Base-by-base conservation (phyloP, 352 stramenopile genomes). In the Pythium guiyangense region DNA sequence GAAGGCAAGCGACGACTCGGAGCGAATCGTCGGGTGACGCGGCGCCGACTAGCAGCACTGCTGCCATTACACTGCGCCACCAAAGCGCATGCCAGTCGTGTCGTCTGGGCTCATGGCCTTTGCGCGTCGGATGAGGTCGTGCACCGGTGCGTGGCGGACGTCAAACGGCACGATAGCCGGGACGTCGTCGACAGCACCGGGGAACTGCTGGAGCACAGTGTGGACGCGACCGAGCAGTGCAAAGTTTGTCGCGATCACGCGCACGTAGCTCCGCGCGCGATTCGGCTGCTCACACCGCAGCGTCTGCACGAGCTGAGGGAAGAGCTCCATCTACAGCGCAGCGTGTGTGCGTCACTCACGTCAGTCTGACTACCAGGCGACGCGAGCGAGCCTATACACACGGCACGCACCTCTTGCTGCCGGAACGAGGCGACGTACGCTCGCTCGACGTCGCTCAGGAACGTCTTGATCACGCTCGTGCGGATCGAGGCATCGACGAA, bases 251-350 rank as follows among this genome's bases (percentile, higher is more conserved):
- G 75, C 78, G 4, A 86, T 59, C 2, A 70, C 71, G 57, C 70
- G 70, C 55, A 86, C 73, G 60, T 85, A 88, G 14, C 65, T 85
- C 60, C 75, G 67, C 3, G 78, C 59, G 59, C 67, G 71, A 43
- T 86, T 78, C 5, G 77, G 78, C 27, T 84, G 68, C 46, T 88
- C 75, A 10, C 73, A 73, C 14, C 78, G 71, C 4, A 88, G 44
- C 4, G 75, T 82, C 51, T 88, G 73, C 0, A 88, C 66, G 4
- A 88, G 54, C 39, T 88, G 78, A 35, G 75, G 78, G 29, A 84
- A 82, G n/a, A 86, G 68, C 15, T 88, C 77, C 3, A 10, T 25
- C 49, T 55, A 31, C 6, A 25, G 6, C 2, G 20, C 44, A 29
- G 2, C 44, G 15, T 5, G 11, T 5, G 15, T 5, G 11, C 2